Base-by-base conservation (phyloP, 768 basidiomycete species). In the Ramaria sp. region DNA sequence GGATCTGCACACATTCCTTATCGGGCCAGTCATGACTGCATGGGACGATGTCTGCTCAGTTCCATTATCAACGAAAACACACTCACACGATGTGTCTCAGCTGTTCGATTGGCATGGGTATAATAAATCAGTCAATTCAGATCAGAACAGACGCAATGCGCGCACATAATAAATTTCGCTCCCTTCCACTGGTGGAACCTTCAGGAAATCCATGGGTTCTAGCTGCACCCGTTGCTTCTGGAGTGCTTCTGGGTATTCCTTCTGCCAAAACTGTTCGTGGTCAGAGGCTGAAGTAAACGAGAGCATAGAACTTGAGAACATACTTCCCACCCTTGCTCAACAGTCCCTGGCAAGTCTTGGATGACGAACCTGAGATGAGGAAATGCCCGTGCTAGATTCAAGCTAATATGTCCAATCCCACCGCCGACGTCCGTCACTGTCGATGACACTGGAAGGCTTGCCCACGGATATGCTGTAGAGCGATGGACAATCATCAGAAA, bases 21-120 rank as follows among this genome's bases (percentile, higher is more conserved):
- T 73, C 66, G 0, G 71, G 68, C 76, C 76, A 78, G 53, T 76
- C 69, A 52, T 75, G 76, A 13, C 74, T 76, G 48, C 13, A 37
- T 11, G 27, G 12, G 33, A 57, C 15, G 43, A 22, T 13, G 9
- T 22, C 22, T 9, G n/a, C 17, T 53, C 33, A 30, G 6, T 49
- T 7, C 17, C 9, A 22, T 37, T 10, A 49, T 7, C 9, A 20
- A 24, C 31, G 45, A 20, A 27, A 45, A 45, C 49, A 38, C 12
- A 57, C 69, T 42, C 58, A 74, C 72, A 74, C 49, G 53, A 74
- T 66, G 24, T 71, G 66, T 17, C 70, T 67, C 52, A 75, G 33
- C 73, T 74, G 51, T 6, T 27, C 3, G 3, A 2, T 12, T 9
- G n/a, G 20, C n/a, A n/a, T n/a, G n/a, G n/a, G n/a, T n/a, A n/a